These are phyloP conservation scores for Tolypocladium cylindrosporum DNA, from an alignment of 2,329 filamentous ascomycete species.

Conservation along the genomic window DNA sequence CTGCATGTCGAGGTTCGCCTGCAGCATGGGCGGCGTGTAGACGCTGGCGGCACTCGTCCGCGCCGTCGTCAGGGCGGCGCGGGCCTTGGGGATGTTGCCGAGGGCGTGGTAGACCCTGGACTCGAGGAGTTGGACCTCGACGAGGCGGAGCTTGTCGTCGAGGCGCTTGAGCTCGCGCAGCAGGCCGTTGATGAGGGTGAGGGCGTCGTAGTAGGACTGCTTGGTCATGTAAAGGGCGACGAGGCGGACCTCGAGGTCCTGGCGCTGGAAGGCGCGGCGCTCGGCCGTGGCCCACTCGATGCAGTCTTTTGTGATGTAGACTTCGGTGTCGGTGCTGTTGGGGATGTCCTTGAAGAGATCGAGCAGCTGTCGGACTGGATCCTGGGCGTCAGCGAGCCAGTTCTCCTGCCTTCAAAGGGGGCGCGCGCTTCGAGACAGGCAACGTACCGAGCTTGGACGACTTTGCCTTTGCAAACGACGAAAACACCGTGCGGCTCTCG, in stretches of 20 bases:
- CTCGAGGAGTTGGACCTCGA: slow-evolving; percentile 95
- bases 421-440: background rate
- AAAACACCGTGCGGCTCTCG: slow-evolving; percentile 82
- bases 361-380: slow-evolving; percentile 82
- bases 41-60: slow-evolving; percentile 93
- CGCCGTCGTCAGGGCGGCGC: slow-evolving; percentile 87
- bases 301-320: slow-evolving; percentile 92
- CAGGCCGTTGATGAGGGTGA: slow-evolving; percentile 92
- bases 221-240: slow-evolving; percentile 94
- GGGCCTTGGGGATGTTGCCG: slow-evolving; percentile 91
- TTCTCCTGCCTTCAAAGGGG: background rate
- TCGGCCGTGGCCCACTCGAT: slow-evolving; percentile 98
- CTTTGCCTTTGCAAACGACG: slow-evolving; percentile 97
- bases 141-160: slow-evolving; percentile 95
- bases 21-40: slow-evolving; percentile 89
- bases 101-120: slow-evolving; percentile 95
- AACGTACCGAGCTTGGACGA: slow-evolving; percentile 87
- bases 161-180: slow-evolving; percentile 94
- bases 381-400: background rate
- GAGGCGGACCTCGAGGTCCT: slow-evolving; percentile 94
- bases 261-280: slow-evolving; percentile 88
- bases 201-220: slow-evolving; percentile 92
- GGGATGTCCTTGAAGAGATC: slow-evolving; percentile 92
- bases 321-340: slow-evolving; percentile 88
- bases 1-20: slow-evolving; percentile 98